Conservation (phyloP, 2,329 filamentous ascomycete species). For the Ceratocystis huliohia region DNA sequence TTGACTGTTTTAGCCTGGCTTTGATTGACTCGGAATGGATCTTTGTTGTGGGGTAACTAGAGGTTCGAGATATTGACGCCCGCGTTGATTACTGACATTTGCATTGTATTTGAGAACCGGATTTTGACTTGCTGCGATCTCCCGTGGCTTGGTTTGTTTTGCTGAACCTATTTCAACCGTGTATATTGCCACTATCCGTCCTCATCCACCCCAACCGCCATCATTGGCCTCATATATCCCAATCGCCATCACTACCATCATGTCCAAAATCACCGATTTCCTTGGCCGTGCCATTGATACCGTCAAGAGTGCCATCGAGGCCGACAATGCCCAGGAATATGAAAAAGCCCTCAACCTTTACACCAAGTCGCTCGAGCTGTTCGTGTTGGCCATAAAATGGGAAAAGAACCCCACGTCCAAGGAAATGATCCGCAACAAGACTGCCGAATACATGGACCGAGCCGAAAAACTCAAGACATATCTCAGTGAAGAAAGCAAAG, state of each 20-base stretch:
- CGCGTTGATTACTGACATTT: not conserved
- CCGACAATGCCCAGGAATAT: conserved; percentile 90
- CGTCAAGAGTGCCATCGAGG: conserved; percentile 95
- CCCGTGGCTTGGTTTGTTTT: not conserved
- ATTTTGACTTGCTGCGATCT: not conserved
- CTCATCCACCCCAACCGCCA: too few species aligned
- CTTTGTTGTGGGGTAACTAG: conserved; percentile 5
- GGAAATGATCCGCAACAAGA: conserved; percentile 93
- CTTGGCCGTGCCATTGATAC: conserved; percentile 90
- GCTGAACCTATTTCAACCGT: not conserved
- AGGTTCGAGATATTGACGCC: not conserved
- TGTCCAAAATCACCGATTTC: conserved; percentile 57
- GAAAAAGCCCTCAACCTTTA: conserved; percentile 94
- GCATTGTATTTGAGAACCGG: not conserved
- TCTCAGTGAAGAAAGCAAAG: conserved; percentile 50
- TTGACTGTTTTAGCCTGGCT: not conserved
- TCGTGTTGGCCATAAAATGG: conserved; percentile 98
- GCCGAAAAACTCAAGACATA: conserved; percentile 96
- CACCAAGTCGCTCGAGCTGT: conserved; percentile 90
- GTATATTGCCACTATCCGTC: not conserved
- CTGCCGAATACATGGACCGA: conserved; percentile 93
- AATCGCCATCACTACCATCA: conserved; percentile 3
- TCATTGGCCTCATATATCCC: too few species aligned
- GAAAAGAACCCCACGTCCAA: conserved; percentile 97
- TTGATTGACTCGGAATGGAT: not conserved